These are phyloP conservation scores for Chlorencoelia australis DNA, from an alignment of 2,329 filamentous ascomycete species.

Conservation along the genomic window DNA sequence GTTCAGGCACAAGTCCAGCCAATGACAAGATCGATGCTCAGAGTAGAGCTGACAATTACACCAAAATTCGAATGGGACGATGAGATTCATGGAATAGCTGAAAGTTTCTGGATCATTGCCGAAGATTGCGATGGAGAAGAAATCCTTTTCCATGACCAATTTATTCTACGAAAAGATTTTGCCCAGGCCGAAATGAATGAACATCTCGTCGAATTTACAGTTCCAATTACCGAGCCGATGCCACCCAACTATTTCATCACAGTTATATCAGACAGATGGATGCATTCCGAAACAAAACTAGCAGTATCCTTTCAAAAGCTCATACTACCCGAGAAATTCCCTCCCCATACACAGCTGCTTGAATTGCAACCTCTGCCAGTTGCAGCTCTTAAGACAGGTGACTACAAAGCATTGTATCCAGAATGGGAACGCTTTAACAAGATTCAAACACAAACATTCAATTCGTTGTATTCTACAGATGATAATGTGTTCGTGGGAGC, in stretches of 20 bases:
- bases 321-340: conserved; percentile 89
- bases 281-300: conserved; percentile 91
- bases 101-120: conserved; percentile 94
- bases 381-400: conserved; percentile 75
- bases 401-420: conserved; percentile 73
- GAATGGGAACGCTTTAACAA: conserved; percentile 89
- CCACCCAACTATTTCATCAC: conserved; percentile 98
- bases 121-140: conserved; percentile 97
- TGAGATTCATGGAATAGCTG: conserved; percentile 71
- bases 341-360: conserved; percentile 81
- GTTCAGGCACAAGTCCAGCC: conserved; percentile 91
- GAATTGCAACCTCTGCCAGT: conserved; percentile 88
- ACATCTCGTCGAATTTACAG: conserved; percentile 91
- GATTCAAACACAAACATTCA: conserved; percentile 95
- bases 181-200: conserved; percentile 79
- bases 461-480: conserved; percentile 80
- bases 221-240: conserved; percentile 94
- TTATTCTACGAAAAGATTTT: conserved; percentile 83
- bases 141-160: conserved; percentile 89
- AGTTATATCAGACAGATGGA: conserved; percentile 91
- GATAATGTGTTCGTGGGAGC: conserved; percentile 90
- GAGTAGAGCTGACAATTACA: conserved; percentile 80
- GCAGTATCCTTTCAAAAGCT: conserved; percentile 93
- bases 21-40: conserved; percentile 85
- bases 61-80: conserved; percentile 97